Evolutionary conservation across 441 rosid species (phyloP).

Genomic region (Eutrema salsugineum): DNA sequence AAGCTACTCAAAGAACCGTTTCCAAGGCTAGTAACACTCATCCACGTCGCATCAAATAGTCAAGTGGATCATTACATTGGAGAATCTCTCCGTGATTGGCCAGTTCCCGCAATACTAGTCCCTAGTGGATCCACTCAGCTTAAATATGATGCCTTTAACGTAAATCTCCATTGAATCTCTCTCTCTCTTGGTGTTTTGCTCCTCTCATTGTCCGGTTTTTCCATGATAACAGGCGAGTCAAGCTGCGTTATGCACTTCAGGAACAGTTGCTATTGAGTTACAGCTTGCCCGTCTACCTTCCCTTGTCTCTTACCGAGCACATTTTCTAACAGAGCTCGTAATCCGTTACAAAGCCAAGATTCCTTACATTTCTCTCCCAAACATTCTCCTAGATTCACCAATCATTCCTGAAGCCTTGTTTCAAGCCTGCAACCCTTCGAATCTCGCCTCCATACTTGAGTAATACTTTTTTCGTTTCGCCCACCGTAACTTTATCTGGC

Average conservation of each 20-base stretch:
- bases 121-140: constrained; percentile 58
- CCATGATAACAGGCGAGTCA: constrained; percentile 59
- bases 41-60: constrained; percentile 75
- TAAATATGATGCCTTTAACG: constrained; percentile 74
- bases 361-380: constrained; percentile 80
- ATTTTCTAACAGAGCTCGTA: constrained; percentile 66
- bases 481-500: not conserved
- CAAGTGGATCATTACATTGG: constrained; percentile 54
- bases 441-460: constrained; percentile 56
- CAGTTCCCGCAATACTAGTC: constrained; percentile 63
- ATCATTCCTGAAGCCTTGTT: constrained; percentile 82
- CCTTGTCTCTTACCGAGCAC: constrained; percentile 80
- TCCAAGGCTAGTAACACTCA: constrained; percentile 46
- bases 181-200: not conserved
- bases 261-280: constrained; percentile 88
- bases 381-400: constrained; percentile 69
- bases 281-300: constrained; percentile 81
- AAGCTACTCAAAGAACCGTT: constrained; percentile 45
- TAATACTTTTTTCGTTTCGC: constrained; percentile 30
- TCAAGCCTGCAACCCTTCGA: constrained; percentile 63
- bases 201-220: constrained; percentile 2
- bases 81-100: constrained; percentile 51
- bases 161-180: constrained; percentile 35
- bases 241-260: constrained; percentile 88
- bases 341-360: constrained; percentile 78